These are phyloP conservation scores for Hibiscus trionum DNA, from an alignment of 345 rosid genomes.

Conservation along the genomic window DNA sequence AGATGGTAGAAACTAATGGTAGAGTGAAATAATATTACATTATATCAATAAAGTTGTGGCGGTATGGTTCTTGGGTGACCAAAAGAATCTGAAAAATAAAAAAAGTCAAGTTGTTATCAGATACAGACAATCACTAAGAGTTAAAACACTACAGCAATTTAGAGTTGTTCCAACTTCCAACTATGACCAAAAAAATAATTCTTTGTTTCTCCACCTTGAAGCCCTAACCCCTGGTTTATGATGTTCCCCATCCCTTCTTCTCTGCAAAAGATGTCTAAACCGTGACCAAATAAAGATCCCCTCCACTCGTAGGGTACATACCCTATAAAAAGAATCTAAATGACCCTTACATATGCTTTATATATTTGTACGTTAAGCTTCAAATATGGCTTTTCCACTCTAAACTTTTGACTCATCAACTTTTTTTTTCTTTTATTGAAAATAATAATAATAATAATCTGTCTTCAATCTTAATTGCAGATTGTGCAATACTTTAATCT, in stretches of 20 bases:
- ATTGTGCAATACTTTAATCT: neutral
- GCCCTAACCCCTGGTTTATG: constrained; percentile 12
- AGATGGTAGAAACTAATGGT: no score
- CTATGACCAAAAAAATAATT: constrained; percentile 7
- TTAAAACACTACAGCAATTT: neutral
- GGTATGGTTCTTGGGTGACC: neutral
- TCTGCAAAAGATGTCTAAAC: constrained; percentile 17
- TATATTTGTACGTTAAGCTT: neutral
- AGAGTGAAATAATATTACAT: no score
- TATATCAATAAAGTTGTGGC: neutral
- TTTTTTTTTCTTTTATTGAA: neutral
- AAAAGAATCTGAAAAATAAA: neutral
- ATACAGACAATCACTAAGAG: constrained; percentile 7
- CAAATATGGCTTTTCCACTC: constrained; percentile 9
- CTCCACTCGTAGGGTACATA: neutral
- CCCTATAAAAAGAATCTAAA: constrained; percentile 4
- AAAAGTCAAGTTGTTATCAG: neutral
- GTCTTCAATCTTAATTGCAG: no score
- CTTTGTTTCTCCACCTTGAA: constrained; percentile 17
- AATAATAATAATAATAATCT: neutral
- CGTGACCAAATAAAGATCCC: constrained; percentile 20
- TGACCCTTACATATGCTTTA: no score
- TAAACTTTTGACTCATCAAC: constrained; percentile 6
- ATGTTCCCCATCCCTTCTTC: neutral
- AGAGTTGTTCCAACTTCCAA: constrained; percentile 3